A percentile compares a stretch with the other conserved stretches of the same genome.
Conservation (phyloP, 495 filamentous ascomycete species). For the Penicillium cataractarum region DNA sequence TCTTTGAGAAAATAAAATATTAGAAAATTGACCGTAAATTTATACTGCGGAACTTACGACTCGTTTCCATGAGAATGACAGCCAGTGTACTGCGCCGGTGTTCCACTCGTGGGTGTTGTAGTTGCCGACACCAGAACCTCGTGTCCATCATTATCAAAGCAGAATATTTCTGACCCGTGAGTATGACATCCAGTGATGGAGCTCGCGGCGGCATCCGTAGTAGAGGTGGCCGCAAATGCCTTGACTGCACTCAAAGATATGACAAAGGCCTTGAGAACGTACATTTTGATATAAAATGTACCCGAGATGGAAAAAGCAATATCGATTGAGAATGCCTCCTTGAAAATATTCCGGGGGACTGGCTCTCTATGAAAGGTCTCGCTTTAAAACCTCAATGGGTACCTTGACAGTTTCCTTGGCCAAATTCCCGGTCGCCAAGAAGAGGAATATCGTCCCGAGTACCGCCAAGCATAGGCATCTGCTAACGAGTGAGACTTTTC, state of each 20-base stretch:
- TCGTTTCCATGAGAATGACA: constrained; percentile 55
- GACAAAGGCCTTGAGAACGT: constrained; percentile 15
- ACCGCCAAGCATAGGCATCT: constrained; percentile 16
- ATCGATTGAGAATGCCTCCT: not conserved
- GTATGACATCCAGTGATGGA: constrained; percentile 47
- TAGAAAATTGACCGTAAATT: not conserved
- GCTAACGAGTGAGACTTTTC: not conserved
- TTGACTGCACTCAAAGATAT: constrained; percentile 14
- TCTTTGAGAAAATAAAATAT: constrained; percentile 25
- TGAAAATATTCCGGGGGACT: not conserved
- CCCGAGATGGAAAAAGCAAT: not conserved
- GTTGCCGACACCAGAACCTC: constrained; percentile 46
- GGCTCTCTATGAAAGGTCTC: not conserved
- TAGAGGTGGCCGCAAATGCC: constrained; percentile 24
- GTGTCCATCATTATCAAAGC: constrained; percentile 40
- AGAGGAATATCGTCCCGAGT: not conserved
- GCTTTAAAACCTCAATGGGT: not conserved
- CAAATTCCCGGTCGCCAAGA: constrained; percentile 18
- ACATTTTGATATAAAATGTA: constrained; percentile 8
- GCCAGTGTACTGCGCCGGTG: constrained; percentile 52
- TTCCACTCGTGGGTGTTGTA: constrained; percentile 44
- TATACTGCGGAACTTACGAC: constrained; percentile 36
- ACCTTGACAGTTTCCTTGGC: not conserved
- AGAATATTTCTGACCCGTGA: constrained; percentile 44
- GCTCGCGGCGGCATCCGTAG: constrained; percentile 25